Evolutionary conservation across 2,329 filamentous ascomycete genomes (phyloP).

Genomic region (Colletotrichum shisoi): DNA sequence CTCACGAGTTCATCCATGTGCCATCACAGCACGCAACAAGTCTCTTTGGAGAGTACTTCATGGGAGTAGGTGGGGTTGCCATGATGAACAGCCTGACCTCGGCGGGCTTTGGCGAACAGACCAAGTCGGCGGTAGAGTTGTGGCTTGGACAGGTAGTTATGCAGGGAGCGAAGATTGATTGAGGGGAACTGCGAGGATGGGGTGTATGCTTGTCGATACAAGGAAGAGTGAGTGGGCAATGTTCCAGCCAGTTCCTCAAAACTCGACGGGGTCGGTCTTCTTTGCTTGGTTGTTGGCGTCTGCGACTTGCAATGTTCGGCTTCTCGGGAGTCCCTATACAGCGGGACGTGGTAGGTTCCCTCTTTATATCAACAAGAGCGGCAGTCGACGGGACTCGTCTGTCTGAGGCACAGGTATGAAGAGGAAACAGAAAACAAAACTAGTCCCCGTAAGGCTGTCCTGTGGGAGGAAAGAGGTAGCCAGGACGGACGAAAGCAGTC

Average conservation of each 20-base stretch:
- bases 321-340: neutral
- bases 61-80: conserved; percentile 7
- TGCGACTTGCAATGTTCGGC: conserved; percentile 11
- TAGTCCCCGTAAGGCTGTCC: conserved; percentile 27
- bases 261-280: neutral
- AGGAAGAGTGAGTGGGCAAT: neutral
- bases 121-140: neutral
- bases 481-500: neutral
- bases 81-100: conserved; percentile 4
- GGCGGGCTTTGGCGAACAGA: neutral
- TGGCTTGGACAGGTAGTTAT: neutral
- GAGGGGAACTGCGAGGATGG: neutral
- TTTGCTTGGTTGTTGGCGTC: conserved; percentile 9
- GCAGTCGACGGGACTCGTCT: neutral
- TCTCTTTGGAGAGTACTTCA: conserved; percentile 50
- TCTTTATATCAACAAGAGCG: conserved; percentile 30
- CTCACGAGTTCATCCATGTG: conserved; percentile 60
- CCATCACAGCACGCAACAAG: conserved; percentile 63
- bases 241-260: neutral
- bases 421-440: conserved; percentile 14
- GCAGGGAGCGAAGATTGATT: neutral
- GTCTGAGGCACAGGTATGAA: conserved; percentile 10
- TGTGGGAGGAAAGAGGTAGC: neutral
- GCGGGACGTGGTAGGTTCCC: conserved; percentile 23
- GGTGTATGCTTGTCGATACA: neutral